Evolutionary conservation across 202 grass and related monocot species (phyloP).

Genomic region (Digitaria exilis): DNA sequence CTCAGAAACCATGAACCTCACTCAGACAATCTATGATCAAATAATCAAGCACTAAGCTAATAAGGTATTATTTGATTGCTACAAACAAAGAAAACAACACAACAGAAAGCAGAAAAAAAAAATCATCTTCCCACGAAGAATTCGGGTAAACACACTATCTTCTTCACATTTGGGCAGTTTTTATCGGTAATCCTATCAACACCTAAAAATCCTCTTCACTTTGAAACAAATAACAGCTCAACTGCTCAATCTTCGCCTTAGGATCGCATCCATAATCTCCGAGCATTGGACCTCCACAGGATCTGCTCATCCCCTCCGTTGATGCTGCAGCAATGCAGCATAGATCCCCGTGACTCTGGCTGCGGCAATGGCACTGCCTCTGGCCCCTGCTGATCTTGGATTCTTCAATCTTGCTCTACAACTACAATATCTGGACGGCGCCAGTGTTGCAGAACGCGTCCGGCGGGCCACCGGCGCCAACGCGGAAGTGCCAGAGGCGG

Average conservation of each 20-base stretch:
- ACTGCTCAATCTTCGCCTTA: neutral
- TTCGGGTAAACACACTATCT: neutral
- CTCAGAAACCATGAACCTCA: too few species aligned
- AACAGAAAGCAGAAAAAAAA: neutral
- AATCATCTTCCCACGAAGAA: neutral
- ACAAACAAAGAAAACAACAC: neutral
- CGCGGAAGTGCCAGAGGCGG: slow-evolving; percentile 73
- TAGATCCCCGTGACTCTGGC: neutral
- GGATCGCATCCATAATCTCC: neutral
- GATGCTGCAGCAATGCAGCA: neutral
- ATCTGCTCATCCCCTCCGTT: neutral
- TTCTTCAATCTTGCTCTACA: too few species aligned
- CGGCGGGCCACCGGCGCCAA: slow-evolving; percentile 38
- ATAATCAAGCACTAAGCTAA: neutral
- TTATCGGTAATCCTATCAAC: too few species aligned
- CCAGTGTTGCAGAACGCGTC: slow-evolving; percentile 37
- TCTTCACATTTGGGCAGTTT: neutral
- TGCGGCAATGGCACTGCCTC: neutral
- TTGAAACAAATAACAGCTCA: neutral
- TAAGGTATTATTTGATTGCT: neutral
- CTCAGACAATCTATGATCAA: too few species aligned
- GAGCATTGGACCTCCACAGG: neutral
- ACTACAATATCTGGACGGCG: slow-evolving; percentile 28
- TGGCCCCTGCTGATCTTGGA: neutral
- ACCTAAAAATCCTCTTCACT: too few species aligned